These are phyloP conservation scores for Colletotrichum higginsianum DNA, from an alignment of 2,329 filamentous ascomycete species.

Conservation along the genomic window DNA sequence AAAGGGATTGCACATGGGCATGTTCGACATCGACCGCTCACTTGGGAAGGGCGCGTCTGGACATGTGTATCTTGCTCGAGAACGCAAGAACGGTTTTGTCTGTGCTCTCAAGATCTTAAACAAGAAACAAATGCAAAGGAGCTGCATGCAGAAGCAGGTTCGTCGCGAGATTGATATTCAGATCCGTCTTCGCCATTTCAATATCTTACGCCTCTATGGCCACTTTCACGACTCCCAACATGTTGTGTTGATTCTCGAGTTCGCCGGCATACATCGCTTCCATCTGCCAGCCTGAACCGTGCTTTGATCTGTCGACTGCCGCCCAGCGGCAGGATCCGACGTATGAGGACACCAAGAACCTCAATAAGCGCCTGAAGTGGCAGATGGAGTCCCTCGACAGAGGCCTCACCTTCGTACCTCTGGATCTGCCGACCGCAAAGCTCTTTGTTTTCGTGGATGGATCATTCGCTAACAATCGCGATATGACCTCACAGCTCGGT, in stretches of 20 bases:
- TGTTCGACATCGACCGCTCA: conserved; percentile 93
- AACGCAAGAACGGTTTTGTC: conserved; percentile 83
- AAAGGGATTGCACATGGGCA: conserved; percentile 85
- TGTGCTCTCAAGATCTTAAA: conserved; percentile 89
- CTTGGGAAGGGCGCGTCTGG: conserved; percentile 91
- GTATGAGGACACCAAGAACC: too few species aligned
- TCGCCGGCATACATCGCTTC: conserved; percentile 71
- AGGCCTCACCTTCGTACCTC: too few species aligned
- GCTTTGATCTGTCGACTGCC: too few species aligned
- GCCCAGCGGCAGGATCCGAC: too few species aligned
- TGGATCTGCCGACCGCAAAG: too few species aligned
- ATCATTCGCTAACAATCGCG: too few species aligned
- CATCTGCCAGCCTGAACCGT: too few species aligned
- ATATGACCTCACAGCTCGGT: too few species aligned
- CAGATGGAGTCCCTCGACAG: too few species aligned
- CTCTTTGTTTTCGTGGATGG: too few species aligned
- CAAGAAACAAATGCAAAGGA: conserved; percentile 85
- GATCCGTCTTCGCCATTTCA: conserved; percentile 86
- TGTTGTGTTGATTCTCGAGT: conserved; percentile 88
- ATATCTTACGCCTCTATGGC: conserved; percentile 85
- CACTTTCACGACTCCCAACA: conserved; percentile 92
- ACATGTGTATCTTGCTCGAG: conserved; percentile 85
- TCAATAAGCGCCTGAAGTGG: too few species aligned
- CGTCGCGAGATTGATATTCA: conserved; percentile 91
- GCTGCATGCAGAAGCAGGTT: conserved; percentile 86